phyloP scores from a whole-genome alignment of 106 monocot species.

The Dendrobium huoshanense region DNA sequence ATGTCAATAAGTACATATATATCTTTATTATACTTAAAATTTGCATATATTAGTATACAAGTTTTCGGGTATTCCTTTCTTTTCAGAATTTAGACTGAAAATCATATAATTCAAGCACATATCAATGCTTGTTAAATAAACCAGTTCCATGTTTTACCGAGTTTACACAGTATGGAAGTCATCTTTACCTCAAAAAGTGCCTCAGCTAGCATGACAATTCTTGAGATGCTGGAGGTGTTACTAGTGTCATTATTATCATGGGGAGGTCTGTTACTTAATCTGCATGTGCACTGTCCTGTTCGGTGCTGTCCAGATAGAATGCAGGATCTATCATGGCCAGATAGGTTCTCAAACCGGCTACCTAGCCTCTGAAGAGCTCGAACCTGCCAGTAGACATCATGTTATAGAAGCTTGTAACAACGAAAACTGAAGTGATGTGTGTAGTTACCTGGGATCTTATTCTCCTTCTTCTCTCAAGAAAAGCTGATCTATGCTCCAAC shows the following conservation, averaged over 20 bases:
- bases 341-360: constrained; percentile 74
- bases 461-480: constrained; percentile 87
- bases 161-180: background rate
- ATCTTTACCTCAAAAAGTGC: constrained; percentile 85
- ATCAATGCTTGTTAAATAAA: background rate
- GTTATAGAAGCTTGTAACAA: background rate
- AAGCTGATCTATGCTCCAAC: constrained; percentile 64
- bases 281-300: constrained; percentile 71
- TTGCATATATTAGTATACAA: background rate
- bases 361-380: constrained; percentile 85
- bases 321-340: constrained; percentile 85
- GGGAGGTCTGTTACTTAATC: constrained; percentile 21
- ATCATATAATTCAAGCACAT: background rate
- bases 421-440: background rate
- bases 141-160: background rate
- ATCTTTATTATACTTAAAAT: background rate
- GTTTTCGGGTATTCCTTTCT: background rate
- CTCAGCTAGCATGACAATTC: constrained; percentile 97
- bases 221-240: constrained; percentile 75
- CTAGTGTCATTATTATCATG: constrained; percentile 51
- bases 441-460: constrained; percentile 86
- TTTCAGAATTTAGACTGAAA: background rate
- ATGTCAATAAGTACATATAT: background rate
- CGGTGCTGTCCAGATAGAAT: constrained; percentile 65
- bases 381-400: constrained; percentile 45